These are phyloP conservation scores for Aspergillus egyptiacus DNA, from an alignment of 495 filamentous ascomycete species.

Conservation along the genomic window DNA sequence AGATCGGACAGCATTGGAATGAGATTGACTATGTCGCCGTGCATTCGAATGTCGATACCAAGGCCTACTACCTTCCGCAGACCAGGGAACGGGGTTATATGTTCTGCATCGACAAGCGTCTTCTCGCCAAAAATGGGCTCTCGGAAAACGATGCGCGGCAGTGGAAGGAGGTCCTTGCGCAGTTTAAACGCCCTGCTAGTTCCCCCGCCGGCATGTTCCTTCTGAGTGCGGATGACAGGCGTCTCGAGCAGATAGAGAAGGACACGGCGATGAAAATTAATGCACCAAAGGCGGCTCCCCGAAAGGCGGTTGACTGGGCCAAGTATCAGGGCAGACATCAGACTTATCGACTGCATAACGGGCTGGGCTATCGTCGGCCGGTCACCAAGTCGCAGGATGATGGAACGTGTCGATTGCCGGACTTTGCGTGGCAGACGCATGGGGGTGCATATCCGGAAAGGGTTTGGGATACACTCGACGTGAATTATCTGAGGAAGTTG, in stretches of 20 bases:
- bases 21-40: constrained; percentile 50
- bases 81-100: constrained; percentile 71
- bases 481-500: constrained; percentile 47
- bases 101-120: constrained; percentile 49
- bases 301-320: constrained; percentile 45
- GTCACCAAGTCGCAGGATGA: constrained; percentile 53
- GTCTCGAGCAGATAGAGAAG: constrained; percentile 45
- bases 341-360: constrained; percentile 37
- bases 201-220: constrained; percentile 59
- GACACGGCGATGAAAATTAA: constrained; percentile 27
- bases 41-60: constrained; percentile 54
- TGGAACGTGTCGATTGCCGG: constrained; percentile 45
- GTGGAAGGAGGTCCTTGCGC: constrained; percentile 36
- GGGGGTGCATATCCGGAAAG: constrained; percentile 46
- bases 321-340: constrained; percentile 52
- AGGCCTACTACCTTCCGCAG: constrained; percentile 74
- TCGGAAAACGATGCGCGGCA: constrained; percentile 12
- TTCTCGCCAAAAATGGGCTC: constrained; percentile 20
- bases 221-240: constrained; percentile 49
- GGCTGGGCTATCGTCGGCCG: constrained; percentile 48
- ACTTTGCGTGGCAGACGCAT: constrained; percentile 50
- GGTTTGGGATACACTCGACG: constrained; percentile 64
- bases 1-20: constrained; percentile 46
- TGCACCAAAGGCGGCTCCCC: neutral
- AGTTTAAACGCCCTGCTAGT: constrained; percentile 54